A percentile compares a stretch with the other conserved stretches of the same genome.
Conservation (phyloP, 2,329 filamentous ascomycete species). For the Ceratocystis ficicola region DNA sequence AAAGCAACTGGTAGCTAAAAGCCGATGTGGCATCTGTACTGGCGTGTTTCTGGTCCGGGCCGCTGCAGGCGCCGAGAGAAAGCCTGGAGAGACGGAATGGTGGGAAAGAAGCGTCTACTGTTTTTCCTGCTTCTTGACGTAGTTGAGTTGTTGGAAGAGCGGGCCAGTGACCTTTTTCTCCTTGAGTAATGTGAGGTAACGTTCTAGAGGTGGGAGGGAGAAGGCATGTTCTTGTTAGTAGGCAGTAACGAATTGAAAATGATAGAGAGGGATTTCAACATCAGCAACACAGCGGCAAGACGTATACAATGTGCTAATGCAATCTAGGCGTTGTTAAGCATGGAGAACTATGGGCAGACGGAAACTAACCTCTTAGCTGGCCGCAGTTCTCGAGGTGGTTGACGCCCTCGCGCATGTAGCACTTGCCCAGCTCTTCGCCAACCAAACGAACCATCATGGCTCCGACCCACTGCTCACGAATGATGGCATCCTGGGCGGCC, state of each 20-base stretch:
- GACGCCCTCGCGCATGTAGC: conserved; percentile 71
- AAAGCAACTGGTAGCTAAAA: conserved; percentile 19
- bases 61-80: not conserved
- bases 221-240: conserved; percentile 19
- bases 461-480: conserved; percentile 79
- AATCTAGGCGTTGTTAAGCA: not conserved
- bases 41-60: not conserved
- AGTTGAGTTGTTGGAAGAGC: conserved; percentile 69
- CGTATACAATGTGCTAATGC: not conserved
- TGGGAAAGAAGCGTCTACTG: conserved; percentile 12
- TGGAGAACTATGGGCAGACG: not conserved
- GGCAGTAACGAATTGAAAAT: not conserved
- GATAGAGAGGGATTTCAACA: not conserved
- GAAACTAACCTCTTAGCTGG: conserved; percentile 58
- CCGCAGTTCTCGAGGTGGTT: conserved; percentile 86
- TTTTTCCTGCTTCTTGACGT: conserved; percentile 43
- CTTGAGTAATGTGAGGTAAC: conserved; percentile 67
- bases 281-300: not conserved
- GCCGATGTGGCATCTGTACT: conserved; percentile 19
- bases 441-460: conserved; percentile 81
- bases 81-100: not conserved
- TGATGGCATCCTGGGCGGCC: conserved; percentile 67
- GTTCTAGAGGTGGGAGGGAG: conserved; percentile 41
- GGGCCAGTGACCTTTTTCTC: conserved; percentile 67
- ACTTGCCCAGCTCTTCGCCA: conserved; percentile 72